These are phyloP conservation scores for Phaffomyces thermotolerans DNA, from an alignment of 805 yeast species.

Conservation along the genomic window DNA sequence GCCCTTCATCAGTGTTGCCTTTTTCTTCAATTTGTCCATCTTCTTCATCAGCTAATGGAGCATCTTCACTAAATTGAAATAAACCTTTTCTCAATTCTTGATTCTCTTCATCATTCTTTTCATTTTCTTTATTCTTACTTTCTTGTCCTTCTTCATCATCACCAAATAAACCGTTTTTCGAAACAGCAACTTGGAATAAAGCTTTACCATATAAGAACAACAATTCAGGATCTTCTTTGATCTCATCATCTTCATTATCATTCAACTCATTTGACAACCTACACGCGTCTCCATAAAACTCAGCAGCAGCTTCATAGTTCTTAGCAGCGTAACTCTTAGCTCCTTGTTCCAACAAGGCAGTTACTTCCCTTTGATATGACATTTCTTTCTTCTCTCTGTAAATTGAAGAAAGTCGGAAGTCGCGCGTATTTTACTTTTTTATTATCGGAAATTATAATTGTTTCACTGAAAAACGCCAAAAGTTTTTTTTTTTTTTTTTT, in stretches of 20 bases:
- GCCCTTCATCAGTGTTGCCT: slow-evolving; percentile 16
- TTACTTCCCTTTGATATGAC: slow-evolving; percentile 29
- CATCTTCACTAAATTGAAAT: slow-evolving; percentile 32
- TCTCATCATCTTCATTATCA: slow-evolving; percentile 14
- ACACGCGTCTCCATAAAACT: slow-evolving; percentile 69
- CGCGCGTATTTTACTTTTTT: too few species aligned
- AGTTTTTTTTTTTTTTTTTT: too few species aligned
- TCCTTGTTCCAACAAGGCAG: slow-evolving; percentile 49
- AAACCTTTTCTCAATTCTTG: slow-evolving; percentile 20
- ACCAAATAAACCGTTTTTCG: slow-evolving; percentile 71
- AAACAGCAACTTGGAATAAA: slow-evolving; percentile 67
- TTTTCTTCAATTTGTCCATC: slow-evolving; percentile 17
- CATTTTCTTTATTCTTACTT: slow-evolving; percentile 13
- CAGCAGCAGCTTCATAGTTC: slow-evolving; percentile 62
- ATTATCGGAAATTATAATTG: too few species aligned
- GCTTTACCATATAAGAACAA: slow-evolving; percentile 74
- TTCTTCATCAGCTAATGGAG: slow-evolving; percentile 29
- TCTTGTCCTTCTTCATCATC: slow-evolving; percentile 27
- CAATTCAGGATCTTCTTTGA: slow-evolving; percentile 63
- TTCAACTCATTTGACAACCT: slow-evolving; percentile 40
- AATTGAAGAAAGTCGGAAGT: too few species aligned
- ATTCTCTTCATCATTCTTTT: slow-evolving; percentile 20
- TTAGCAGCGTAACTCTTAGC: slow-evolving; percentile 56
- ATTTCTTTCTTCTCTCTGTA: too few species aligned
- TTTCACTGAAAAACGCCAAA: slow-evolving; percentile 13